Conservation (phyloP, 2,329 filamentous ascomycete genomes). For the Alternaria tenuissima region DNA sequence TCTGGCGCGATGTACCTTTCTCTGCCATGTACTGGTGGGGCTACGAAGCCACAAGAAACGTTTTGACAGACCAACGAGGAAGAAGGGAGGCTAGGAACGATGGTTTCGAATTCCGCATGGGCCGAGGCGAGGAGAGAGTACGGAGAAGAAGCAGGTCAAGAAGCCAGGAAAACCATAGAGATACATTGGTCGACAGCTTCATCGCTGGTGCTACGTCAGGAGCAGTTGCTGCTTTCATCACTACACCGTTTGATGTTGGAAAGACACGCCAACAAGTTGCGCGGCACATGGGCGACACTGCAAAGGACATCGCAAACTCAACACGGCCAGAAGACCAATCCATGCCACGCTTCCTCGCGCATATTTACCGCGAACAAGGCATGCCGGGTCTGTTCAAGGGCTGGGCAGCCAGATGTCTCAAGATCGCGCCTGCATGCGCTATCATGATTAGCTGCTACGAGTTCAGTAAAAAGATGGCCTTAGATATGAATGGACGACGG, state of each 20-base stretch:
- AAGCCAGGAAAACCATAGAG: constrained; percentile 73
- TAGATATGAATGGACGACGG: constrained; percentile 72
- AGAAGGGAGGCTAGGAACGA: constrained; percentile 53
- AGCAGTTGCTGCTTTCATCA: constrained; percentile 83
- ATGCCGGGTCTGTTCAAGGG: constrained; percentile 83
- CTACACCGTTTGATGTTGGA: constrained; percentile 95
- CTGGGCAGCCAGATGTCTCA: constrained; percentile 89
- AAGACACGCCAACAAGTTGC: constrained; percentile 94
- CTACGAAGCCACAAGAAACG: constrained; percentile 82
- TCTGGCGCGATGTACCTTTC: constrained; percentile 98
- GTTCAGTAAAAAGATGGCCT: constrained; percentile 88
- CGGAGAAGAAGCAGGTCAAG: constrained; percentile 60
- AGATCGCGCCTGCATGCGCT: constrained; percentile 94
- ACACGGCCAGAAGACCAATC: constrained; percentile 73
- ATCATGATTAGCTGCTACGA: constrained; percentile 99
- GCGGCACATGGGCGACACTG: constrained; percentile 61
- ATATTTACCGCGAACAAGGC: constrained; percentile 90
- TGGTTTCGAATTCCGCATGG: constrained; percentile 44
- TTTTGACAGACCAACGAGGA: constrained; percentile 72
- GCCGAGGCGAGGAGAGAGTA: constrained; percentile 42
- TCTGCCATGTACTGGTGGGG: constrained; percentile 98
- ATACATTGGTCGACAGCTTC: constrained; percentile 89
- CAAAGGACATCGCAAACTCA: constrained; percentile 52
- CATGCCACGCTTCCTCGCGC: constrained; percentile 85
- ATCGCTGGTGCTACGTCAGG: constrained; percentile 84